Evolutionary conservation across 768 basidiomycete species (phyloP).

Genomic region (Russula foetens): DNA sequence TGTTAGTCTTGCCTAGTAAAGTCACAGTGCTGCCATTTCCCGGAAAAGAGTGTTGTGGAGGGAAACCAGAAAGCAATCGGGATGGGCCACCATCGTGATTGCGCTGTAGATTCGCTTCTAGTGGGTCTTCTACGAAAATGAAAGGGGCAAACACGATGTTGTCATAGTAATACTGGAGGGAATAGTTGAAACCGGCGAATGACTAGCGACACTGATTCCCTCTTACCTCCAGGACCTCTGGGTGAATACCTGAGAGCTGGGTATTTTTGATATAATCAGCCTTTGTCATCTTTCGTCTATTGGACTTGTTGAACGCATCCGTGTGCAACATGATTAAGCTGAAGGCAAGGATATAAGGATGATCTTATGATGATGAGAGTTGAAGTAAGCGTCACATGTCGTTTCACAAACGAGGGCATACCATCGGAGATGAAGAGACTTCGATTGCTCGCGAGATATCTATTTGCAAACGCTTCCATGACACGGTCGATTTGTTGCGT

Average conservation of each 20-base stretch:
- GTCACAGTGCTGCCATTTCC: slow-evolving; percentile 29
- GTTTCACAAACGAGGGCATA: slow-evolving; percentile 26
- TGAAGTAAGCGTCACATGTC: background rate
- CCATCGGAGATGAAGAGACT: slow-evolving; percentile 72
- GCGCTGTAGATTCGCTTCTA: slow-evolving; percentile 56
- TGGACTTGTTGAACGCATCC: slow-evolving; percentile 95
- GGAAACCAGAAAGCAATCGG: slow-evolving; percentile 33
- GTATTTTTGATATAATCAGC: slow-evolving; percentile 92
- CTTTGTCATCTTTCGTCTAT: slow-evolving; percentile 97
- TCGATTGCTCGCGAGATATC: slow-evolving; percentile 80
- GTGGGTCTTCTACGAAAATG: slow-evolving; percentile 89
- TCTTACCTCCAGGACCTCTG: slow-evolving; percentile 80
- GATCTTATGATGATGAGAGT: slow-evolving; percentile 44
- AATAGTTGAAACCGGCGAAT: background rate
- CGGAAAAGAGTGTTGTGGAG: slow-evolving; percentile 24
- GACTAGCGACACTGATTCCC: background rate
- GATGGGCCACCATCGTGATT: slow-evolving; percentile 35
- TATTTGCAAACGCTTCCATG: slow-evolving; percentile 87
- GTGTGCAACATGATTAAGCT: slow-evolving; percentile 99
- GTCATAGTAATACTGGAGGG: slow-evolving; percentile 80
- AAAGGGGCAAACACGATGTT: slow-evolving; percentile 96
- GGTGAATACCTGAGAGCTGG: slow-evolving; percentile 69
- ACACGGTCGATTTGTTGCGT: slow-evolving; percentile 98
- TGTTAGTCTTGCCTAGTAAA: slow-evolving; percentile 48
- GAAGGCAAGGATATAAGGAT: slow-evolving; percentile 94